Percentiles rank a stretch among this genome's conserved stretches.
These are phyloP conservation scores for Aspergillus indologenus DNA, from an alignment of 495 filamentous ascomycete genomes.

Conservation along the genomic window DNA sequence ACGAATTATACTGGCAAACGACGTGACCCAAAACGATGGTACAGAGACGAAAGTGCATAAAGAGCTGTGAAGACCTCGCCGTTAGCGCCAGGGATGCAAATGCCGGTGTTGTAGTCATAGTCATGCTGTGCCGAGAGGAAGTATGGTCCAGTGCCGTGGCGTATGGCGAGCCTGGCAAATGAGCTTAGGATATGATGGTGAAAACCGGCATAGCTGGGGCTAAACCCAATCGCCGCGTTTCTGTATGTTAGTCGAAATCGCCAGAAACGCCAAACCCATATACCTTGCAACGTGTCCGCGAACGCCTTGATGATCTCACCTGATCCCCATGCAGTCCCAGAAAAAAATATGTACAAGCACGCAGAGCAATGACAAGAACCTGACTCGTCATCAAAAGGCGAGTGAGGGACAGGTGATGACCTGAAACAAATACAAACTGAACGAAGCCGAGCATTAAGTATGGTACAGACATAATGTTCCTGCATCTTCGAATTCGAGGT, in stretches of 20 bases:
- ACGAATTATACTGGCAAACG: neutral
- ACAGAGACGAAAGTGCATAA: neutral
- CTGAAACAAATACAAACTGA: neutral
- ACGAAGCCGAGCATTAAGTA: neutral
- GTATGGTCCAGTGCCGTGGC: neutral
- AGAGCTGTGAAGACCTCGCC: neutral
- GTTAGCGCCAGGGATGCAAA: neutral
- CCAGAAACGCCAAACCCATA: neutral
- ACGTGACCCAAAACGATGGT: neutral
- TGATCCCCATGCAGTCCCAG: slow-evolving; percentile 1
- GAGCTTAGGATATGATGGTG: neutral
- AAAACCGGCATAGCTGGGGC: neutral
- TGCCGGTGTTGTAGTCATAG: neutral
- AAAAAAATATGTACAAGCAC: slow-evolving; percentile 6
- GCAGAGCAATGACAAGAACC: neutral
- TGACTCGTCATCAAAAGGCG: neutral
- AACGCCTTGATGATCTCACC: slow-evolving; percentile 1
- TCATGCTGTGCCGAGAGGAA: neutral
- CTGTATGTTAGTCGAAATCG: neutral
- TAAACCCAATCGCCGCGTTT: neutral
- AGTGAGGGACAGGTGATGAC: neutral
- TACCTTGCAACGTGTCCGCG: neutral
- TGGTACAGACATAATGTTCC: neutral
- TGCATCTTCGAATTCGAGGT: neutral
- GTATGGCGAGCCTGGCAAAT: neutral